phyloP scores from a whole-genome alignment of 1,284 basidiomycete species.

The Leccinum fallax region DNA sequence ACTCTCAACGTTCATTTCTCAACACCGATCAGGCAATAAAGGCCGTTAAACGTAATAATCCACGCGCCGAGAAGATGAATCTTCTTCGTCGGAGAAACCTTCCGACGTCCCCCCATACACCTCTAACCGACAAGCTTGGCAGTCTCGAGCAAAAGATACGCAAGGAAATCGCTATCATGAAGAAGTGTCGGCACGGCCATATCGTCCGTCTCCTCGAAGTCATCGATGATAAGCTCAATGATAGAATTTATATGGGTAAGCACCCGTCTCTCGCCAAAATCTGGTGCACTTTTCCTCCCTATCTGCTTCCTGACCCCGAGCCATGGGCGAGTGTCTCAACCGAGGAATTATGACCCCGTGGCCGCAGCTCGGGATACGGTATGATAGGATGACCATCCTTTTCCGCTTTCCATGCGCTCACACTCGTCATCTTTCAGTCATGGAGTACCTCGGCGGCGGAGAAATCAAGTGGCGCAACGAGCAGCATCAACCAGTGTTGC shows the following conservation, averaged over 20 bases:
- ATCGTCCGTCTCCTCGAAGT: constrained; percentile 93
- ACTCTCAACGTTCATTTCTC: constrained; percentile 9
- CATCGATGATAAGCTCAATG: constrained; percentile 90
- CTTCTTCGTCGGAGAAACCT: constrained; percentile 59
- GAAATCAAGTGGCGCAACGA: constrained; percentile 87
- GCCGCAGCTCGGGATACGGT: constrained; percentile 33
- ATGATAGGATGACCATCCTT: constrained; percentile 29
- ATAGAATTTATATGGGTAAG: constrained; percentile 93
- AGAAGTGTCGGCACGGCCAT: constrained; percentile 90
- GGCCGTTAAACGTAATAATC: constrained; percentile 67
- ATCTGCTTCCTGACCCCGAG: constrained; percentile 25
- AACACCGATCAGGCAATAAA: constrained; percentile 72
- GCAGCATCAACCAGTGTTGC: constrained; percentile 71
- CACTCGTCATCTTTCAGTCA: constrained; percentile 54
- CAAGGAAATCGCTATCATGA: constrained; percentile 97
- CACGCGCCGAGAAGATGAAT: constrained; percentile 58
- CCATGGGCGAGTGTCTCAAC: constrained; percentile 21
- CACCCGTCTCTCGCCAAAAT: constrained; percentile 24
- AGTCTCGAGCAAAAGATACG: constrained; percentile 82
- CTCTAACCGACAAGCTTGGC: constrained; percentile 60
- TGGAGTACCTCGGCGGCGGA: constrained; percentile 95
- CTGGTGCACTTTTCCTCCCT: constrained; percentile 18
- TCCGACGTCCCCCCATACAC: constrained; percentile 52
- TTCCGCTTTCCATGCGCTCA: constrained; percentile 20
- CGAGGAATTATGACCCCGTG: constrained; percentile 38